Base-by-base conservation (phyloP, 768 basidiomycete species). In the Psilocybe azurescens region DNA sequence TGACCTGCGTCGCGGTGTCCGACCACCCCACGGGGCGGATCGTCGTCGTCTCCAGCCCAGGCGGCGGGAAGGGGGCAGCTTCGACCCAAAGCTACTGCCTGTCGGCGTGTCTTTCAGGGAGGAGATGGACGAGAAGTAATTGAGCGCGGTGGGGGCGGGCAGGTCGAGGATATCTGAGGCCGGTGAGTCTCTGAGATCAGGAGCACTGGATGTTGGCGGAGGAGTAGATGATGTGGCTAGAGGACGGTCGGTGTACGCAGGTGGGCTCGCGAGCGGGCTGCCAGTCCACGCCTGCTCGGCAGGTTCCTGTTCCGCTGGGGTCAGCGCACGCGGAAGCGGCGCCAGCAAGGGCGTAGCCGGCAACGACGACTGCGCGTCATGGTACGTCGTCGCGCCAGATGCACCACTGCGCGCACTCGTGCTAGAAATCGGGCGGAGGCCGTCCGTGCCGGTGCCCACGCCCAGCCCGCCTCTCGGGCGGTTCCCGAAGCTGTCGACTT, bases 371-470 rank as follows among this genome's bases (percentile, higher is more conserved):
- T 72, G 60, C 0, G 89, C 89, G 67, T 90, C 89, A 62, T 86
- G 86, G 65, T 86, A 91, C 2, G 88, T 66, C 0, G 88, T 89
- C 32, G 76, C 80, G 3, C 83, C 88, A 1, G 84, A 85, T 13
- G 77, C 61, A 5, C 75, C 81, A 56, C 88, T 90, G 60, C 74
- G 77, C 18, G 75, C 79, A 58, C 89, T 91, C 41, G 84, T 74
- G 51, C 77, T 77, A 0, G 90, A 91, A 32, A 83, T 71, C 0
- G 90, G 90, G 3, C 90, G 81, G 3, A 73, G 71, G 6, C 79
- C 81, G 30, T 80, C 79, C 7, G 73, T 62, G 24, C 69, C 73
- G 10, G 79, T 65, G 24, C 81, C 82, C 32, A 81, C 24, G 24
- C 24, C 33, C 33, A 11, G 7, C 7, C 33, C 63, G n/a, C 54